phyloP scores from a whole-genome alignment of 306 rosid species.

The Prunus kanzakura region DNA sequence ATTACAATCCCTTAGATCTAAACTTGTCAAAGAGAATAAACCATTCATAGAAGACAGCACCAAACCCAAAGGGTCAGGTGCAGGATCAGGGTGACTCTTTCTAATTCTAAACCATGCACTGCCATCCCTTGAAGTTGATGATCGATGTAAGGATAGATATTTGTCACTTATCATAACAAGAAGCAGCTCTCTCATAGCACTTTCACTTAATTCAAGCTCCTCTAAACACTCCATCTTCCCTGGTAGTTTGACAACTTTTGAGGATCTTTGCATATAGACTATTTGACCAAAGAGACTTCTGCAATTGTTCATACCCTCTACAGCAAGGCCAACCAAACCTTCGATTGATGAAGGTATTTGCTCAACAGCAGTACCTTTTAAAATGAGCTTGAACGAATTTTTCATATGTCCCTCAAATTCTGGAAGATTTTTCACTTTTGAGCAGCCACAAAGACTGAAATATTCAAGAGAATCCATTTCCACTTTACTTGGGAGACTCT shows the following conservation, averaged over 20 bases:
- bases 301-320: accelerated
- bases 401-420: not conserved
- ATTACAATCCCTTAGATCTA: not conserved
- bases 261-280: not conserved
- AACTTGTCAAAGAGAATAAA: not conserved
- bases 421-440: conserved; percentile 9
- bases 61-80: not conserved
- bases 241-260: not conserved
- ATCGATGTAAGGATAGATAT: accelerated
- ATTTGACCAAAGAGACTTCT: not conserved
- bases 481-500: not conserved
- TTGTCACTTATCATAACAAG: not conserved
- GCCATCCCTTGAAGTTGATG: not conserved
- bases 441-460: conserved; percentile 2
- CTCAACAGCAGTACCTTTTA: not conserved
- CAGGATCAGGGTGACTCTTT: not conserved
- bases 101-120: not conserved
- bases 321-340: no score
- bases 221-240: not conserved
- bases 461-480: conserved; percentile 12
- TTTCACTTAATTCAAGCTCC: not conserved
- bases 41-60: not conserved
- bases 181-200: not conserved
- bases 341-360: not conserved
- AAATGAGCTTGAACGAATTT: not conserved